phyloP scores from a whole-genome alignment of 768 basidiomycete species.

The Austroboletus festivus region DNA sequence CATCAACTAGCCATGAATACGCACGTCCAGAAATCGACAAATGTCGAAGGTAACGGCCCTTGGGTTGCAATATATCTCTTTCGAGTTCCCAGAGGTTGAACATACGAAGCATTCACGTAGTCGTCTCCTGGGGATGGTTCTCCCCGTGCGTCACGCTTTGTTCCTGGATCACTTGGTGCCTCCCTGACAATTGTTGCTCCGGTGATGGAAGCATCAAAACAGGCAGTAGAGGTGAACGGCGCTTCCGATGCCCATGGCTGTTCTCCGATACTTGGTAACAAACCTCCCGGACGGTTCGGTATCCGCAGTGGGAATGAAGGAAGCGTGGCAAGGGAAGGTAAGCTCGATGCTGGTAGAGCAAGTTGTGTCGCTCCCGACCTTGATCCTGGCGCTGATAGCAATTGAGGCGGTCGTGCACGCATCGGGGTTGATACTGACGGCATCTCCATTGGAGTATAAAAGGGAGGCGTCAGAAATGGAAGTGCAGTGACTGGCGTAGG shows the following conservation, averaged over 20 bases:
- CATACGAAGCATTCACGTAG: constrained; percentile 93
- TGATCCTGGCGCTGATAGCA: constrained; percentile 3
- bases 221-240: neutral
- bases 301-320: constrained; percentile 17
- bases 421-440: constrained; percentile 13
- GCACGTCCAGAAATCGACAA: constrained; percentile 91
- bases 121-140: constrained; percentile 59
- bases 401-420: constrained; percentile 7
- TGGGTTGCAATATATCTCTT: constrained; percentile 94
- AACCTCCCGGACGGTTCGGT: constrained; percentile 12
- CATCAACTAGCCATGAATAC: constrained; percentile 29
- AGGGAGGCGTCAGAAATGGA: constrained; percentile 22
- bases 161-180: neutral
- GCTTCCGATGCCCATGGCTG: constrained; percentile 4
- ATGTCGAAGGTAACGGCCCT: constrained; percentile 88
- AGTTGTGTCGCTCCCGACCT: constrained; percentile 8
- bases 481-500: constrained; percentile 21
- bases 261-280: constrained; percentile 17
- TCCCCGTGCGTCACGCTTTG: constrained; percentile 9
- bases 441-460: constrained; percentile 29
- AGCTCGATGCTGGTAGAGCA: neutral
- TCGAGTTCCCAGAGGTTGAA: constrained; percentile 80
- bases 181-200: neutral
- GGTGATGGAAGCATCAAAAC: neutral
- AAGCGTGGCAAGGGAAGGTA: constrained; percentile 5